phyloP scores from a whole-genome alignment of 2,329 filamentous ascomycete genomes.

The Neophaeococcomyces mojaviensis region DNA sequence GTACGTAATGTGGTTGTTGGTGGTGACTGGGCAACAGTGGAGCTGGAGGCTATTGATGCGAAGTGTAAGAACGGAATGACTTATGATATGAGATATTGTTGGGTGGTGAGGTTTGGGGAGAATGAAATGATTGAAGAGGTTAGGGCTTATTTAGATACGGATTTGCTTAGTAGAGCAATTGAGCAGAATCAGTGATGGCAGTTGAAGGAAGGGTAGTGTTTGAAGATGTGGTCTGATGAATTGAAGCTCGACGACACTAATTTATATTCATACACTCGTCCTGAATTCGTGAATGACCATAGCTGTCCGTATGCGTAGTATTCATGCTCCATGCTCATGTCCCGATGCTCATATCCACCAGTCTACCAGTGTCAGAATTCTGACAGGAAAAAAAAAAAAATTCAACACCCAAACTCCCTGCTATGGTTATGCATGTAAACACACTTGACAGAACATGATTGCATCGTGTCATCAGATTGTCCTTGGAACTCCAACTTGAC shows the following conservation, averaged over 20 bases:
- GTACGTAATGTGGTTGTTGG: conserved; percentile 4
- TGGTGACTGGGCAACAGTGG: conserved; percentile 6
- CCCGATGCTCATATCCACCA: too few species aligned
- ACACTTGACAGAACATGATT: too few species aligned
- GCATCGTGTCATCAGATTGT: too few species aligned
- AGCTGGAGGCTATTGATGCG: conserved; percentile 12
- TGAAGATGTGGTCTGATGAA: not conserved
- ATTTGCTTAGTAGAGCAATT: conserved; percentile 10
- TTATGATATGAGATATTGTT: conserved; percentile 14
- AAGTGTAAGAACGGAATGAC: conserved; percentile 11
- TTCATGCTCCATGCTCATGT: conserved; percentile 6
- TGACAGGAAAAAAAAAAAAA: too few species aligned
- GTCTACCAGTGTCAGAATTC: not conserved
- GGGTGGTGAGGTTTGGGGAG: conserved; percentile 11
- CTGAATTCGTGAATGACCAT: conserved; percentile 4
- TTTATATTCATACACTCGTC: conserved; percentile 10
- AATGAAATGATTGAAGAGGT: conserved; percentile 11
- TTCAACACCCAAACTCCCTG: too few species aligned
- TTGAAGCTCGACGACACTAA: not conserved
- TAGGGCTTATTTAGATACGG: conserved; percentile 13
- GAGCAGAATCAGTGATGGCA: conserved; percentile 9
- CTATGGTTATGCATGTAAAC: too few species aligned
- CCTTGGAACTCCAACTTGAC: too few species aligned
- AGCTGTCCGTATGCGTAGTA: not conserved
- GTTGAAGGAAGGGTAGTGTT: not conserved